phyloP scores from a whole-genome alignment of 2,329 filamentous ascomycete genomes.

The Claviceps digitariae region DNA sequence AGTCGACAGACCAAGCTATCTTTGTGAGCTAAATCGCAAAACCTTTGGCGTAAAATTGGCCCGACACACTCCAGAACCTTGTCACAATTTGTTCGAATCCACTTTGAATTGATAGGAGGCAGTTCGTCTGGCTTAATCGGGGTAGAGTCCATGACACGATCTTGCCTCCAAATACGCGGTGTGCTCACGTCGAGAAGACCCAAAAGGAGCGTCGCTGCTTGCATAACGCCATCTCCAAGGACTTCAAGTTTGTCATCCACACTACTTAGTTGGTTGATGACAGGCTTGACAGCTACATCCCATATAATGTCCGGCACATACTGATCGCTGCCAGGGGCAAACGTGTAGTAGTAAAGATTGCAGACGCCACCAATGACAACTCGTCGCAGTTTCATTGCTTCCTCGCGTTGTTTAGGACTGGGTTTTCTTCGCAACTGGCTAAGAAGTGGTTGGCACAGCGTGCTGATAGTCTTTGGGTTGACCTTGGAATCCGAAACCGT shows the following conservation, averaged over 20 bases:
- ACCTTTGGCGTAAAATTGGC: conserved; percentile 46
- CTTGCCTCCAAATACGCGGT: conserved; percentile 57
- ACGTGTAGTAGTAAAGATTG: conserved; percentile 70
- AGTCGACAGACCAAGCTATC: conserved; percentile 39
- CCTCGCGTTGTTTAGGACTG: conserved; percentile 40
- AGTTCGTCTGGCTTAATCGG: conserved; percentile 58
- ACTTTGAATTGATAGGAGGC: conserved; percentile 72
- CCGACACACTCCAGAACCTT: conserved; percentile 50
- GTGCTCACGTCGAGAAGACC: conserved; percentile 51
- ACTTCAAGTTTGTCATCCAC: conserved; percentile 21
- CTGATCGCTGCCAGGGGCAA: conserved; percentile 54
- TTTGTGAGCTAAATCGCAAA: conserved; percentile 47
- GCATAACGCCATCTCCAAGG: conserved; percentile 37
- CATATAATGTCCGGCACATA: conserved; percentile 64
- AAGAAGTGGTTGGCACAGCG: conserved; percentile 52
- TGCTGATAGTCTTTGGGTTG: conserved; percentile 19
- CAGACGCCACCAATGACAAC: conserved; percentile 57
- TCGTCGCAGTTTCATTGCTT: conserved; percentile 33
- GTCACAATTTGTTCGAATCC: conserved; percentile 61
- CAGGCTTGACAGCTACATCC: conserved; percentile 56
- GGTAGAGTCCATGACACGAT: conserved; percentile 49
- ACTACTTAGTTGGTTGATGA: conserved; percentile 45
- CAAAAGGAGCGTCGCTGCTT: conserved; percentile 56
- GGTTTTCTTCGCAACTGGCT: conserved; percentile 56
- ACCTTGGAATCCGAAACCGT: conserved; percentile 52